A percentile compares a stretch with the other conserved stretches of the same genome.
These are phyloP conservation scores for Tuber brumale DNA, from an alignment of 495 filamentous ascomycete species.

Conservation along the genomic window DNA sequence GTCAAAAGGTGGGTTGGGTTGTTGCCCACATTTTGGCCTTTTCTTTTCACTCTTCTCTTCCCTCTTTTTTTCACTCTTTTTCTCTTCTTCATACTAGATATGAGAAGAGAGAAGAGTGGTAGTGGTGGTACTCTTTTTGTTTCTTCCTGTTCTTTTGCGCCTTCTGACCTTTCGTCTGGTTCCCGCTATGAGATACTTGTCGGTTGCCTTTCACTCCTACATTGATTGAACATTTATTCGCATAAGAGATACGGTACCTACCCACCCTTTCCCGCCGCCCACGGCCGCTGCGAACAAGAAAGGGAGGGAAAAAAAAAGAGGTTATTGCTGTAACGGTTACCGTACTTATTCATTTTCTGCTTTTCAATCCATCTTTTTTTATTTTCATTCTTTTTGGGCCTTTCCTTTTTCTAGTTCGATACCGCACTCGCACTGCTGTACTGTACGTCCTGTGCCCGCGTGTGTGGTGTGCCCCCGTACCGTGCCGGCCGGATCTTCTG, in stretches of 20 bases:
- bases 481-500: not conserved
- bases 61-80: not conserved
- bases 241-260: not conserved
- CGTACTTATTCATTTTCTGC: conserved; percentile 7
- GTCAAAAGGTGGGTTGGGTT: not conserved
- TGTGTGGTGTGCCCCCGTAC: not conserved
- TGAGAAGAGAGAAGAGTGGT: not conserved
- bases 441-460: not conserved
- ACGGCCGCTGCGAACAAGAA: not conserved
- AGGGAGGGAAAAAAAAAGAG: not conserved
- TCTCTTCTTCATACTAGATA: not conserved
- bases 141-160: not conserved
- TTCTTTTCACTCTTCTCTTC: not conserved
- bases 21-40: not conserved
- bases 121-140: not conserved
- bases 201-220: not conserved
- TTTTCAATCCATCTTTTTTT: conserved; percentile 28
- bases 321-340: not conserved
- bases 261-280: not conserved
- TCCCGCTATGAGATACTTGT: conserved; percentile 2
- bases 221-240: not conserved
- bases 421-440: not conserved
- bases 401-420: conserved; percentile 1
- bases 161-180: not conserved
- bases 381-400: conserved; percentile 27